Base-by-base conservation (phyloP, 768 basidiomycete species). In the Lactarius pseudohatsudake region DNA sequence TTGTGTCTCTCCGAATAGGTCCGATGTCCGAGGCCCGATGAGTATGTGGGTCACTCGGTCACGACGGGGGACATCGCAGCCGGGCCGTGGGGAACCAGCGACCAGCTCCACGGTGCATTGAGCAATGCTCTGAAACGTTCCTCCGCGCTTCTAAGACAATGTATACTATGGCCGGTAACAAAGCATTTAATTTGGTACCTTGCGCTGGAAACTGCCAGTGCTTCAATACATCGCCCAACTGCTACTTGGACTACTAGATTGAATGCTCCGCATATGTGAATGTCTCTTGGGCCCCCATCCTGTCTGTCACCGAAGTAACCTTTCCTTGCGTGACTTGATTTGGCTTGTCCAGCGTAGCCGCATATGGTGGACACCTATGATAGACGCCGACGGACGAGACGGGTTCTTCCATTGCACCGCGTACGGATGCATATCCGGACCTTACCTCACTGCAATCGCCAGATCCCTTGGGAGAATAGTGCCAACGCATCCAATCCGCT, bases 391-490 rank as follows among this genome's bases (percentile, higher is more conserved):
- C 47, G 34, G 30, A 10, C 26, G 20, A 55, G 43, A 28, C 56
- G 59, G 64, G 64, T 20, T 11, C 58, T 69, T 69, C 65, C 68
- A 69, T 69, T 61, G 64, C 36, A 56, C 45, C 34, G n/a, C 6
- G 26, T 32, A 57, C 68, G 64, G 64, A 63, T 40, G 64, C 2
- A 43, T 34, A 40, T 64, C 66, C 66, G 62, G 47, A 36, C 58
- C 26, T 64, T 67, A 59, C 66, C 66, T 65, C 60, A 66, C 64
- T 62, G 57, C 16, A 58, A 58, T 47, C 64, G 59, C 36, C 36
- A 68, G 64, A 62, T 59, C 66, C 58, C 54, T 64, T 67, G 57
- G 61, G 47, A 57, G 57, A 50, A 61, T 69, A 61, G 64, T 32
- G 64, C 55, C 68, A 45, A 62, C 9, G 20, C 43, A 32, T 62